A percentile compares a stretch with the other conserved stretches of the same genome.
These are phyloP conservation scores for Solanum rostratum DNA, from an alignment of 257 asterid species.

Conservation along the genomic window DNA sequence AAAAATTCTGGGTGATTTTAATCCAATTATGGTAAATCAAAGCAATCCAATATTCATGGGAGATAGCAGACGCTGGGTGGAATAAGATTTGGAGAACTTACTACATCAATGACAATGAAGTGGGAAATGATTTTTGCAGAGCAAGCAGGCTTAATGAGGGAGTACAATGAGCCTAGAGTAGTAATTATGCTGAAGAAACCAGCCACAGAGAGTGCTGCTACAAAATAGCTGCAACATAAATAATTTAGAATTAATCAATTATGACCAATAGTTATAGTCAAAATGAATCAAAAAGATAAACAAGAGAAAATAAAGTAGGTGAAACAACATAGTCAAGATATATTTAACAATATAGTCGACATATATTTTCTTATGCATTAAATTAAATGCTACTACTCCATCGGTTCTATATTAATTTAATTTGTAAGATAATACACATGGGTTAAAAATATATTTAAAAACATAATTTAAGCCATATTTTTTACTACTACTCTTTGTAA, in stretches of 20 bases:
- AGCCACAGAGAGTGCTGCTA: slow-evolving; percentile 32
- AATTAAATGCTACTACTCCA: too few relatives aligned
- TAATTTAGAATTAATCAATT: background rate
- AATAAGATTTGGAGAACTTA: slow-evolving; percentile 3
- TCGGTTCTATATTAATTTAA: too few relatives aligned
- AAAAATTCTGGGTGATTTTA: background rate
- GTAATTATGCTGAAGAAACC: slow-evolving; percentile 24
- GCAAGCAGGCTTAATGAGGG: slow-evolving; percentile 18
- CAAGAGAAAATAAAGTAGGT: background rate
- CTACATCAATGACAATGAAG: slow-evolving; percentile 33
- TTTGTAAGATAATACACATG: too few relatives aligned
- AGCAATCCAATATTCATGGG: background rate
- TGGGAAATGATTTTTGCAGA: slow-evolving; percentile 19
- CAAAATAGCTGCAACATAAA: slow-evolving; percentile 28
- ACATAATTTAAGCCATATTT: too few relatives aligned
- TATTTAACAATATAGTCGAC: too few relatives aligned
- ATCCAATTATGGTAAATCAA: background rate
- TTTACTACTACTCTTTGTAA: too few relatives aligned
- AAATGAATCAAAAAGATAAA: background rate
- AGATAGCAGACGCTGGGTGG: background rate
- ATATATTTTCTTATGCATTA: background rate
- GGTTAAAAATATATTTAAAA: too few relatives aligned
- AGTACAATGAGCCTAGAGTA: slow-evolving; percentile 15
- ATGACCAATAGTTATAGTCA: background rate
- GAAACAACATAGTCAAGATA: background rate